Evolutionary conservation across 768 basidiomycete genomes (phyloP), one percentile per base, ranked within the genome.

Genomic region (Tricholoma matsutake): DNA sequence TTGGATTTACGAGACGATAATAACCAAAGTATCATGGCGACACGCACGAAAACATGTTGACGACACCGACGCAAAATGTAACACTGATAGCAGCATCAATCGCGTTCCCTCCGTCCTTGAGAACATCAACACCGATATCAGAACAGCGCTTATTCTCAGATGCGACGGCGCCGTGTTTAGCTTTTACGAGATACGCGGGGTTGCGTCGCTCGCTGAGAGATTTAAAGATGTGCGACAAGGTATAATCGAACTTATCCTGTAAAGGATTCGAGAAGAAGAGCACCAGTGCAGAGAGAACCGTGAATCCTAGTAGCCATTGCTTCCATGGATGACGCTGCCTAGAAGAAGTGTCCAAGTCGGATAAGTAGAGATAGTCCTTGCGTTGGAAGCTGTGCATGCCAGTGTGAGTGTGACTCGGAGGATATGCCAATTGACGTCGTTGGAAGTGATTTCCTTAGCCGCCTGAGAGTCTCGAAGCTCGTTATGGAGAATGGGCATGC

Each of bases 1-100:
- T 16, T 14, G 13, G 22, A 35, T 16, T 20, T 43, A 31, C 34
- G 35, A 49, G 28, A 43, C 18, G n/a, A n/a, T 41, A 13, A 52
- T 11, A n/a, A n/a, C n/a, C n/a, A n/a, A 5, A 35, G 20, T n/a
- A 16, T 52, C 4, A 41, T 18, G 6, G 25, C 1, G 43, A 53
- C 11, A 81, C 86, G 69, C 68, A 94, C 82, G 92, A 92, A 71
- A 95, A 97, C 87, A 93, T 93, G 72, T 94, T 95, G 55, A 94
- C 85, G 2, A 92, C 88, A 5, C 91, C 90, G 35, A 78, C 77
- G 70, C 96, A 98, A 25, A 98, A 78, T 0, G 88, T 85, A 0
- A 91, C 82, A 22, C 87, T 84, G 58, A 98, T 86, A 0, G 86
- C 89, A 0, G 96, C 88, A 65, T 98, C 96, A 14, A 96, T 85